A percentile compares a stretch with the other conserved stretches of the same genome.
These are phyloP conservation scores for Chloropicon primus DNA, from an alignment of 139 green algal genomes.

Conservation along the genomic window DNA sequence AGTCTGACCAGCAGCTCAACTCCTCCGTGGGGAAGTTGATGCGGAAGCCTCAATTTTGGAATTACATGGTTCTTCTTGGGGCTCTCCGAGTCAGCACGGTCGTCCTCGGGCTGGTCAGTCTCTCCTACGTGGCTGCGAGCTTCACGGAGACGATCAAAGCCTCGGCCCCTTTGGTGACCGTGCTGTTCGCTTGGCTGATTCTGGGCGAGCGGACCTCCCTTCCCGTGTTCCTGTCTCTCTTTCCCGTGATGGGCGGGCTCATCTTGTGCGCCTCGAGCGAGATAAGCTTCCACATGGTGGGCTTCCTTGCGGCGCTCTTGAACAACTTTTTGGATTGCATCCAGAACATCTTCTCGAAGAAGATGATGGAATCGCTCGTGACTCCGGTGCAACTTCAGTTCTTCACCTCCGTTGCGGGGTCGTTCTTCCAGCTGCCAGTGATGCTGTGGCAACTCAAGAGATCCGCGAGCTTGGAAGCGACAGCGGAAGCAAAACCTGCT, in stretches of 20 bases:
- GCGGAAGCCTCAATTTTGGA: neutral
- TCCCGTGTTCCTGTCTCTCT: neutral
- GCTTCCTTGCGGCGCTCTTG: neutral
- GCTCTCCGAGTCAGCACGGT: neutral
- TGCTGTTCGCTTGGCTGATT: neutral
- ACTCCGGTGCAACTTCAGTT: neutral
- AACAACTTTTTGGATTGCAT: neutral
- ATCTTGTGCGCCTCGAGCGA: neutral
- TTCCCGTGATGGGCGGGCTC: neutral
- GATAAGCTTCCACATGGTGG: neutral
- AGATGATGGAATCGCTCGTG: neutral
- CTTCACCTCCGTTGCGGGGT: neutral
- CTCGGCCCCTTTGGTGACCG: neutral
- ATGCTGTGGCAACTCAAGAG: neutral
- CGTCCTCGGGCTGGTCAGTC: neutral
- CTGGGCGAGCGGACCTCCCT: neutral
- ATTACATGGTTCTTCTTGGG: neutral
- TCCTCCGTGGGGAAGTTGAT: neutral
- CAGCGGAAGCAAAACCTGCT: neutral
- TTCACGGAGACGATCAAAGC: neutral
- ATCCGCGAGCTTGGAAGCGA: neutral
- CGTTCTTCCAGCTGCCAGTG: neutral
- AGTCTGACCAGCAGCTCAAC: neutral
- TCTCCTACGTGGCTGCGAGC: neutral
- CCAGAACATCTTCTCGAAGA: neutral